phyloP scores from a whole-genome alignment of 306 rosid species.

The Cyamopsis tetragonoloba region DNA sequence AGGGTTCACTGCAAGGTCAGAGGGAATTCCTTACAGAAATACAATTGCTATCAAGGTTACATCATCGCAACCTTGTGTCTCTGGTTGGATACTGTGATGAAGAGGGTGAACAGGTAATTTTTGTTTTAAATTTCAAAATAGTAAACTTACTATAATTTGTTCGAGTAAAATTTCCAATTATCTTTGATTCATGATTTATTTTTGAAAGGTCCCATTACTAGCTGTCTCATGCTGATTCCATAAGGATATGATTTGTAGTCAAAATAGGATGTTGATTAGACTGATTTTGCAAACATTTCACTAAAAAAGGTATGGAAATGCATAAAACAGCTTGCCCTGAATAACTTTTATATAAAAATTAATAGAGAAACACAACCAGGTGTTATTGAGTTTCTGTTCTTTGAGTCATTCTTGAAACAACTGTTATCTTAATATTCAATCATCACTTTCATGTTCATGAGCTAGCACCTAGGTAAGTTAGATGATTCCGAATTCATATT shows the following conservation, averaged over 20 bases:
- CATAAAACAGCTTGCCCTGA: neutral
- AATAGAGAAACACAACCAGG: neutral
- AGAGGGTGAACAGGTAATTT: constrained; percentile 66
- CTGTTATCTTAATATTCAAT: neutral
- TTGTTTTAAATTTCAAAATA: neutral
- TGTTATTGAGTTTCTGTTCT: neutral
- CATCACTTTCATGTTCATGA: neutral
- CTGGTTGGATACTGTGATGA: constrained; percentile 77
- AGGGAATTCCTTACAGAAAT: constrained; percentile 82
- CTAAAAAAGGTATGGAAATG: neutral
- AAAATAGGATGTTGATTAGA: neutral
- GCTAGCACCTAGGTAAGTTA: neutral
- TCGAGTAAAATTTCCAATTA: neutral
- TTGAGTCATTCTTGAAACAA: constrained; percentile 5
- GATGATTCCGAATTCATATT: constrained; percentile 3
- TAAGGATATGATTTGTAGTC: neutral
- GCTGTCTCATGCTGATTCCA: neutral
- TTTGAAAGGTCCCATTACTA: neutral
- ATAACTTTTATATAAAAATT: neutral
- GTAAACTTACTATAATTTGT: neutral
- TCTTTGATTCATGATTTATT: neutral
- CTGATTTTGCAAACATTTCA: neutral
- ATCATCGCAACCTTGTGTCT: constrained; percentile 81
- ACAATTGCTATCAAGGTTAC: constrained; percentile 63
- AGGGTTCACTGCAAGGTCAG: constrained; percentile 79